These are phyloP conservation scores for Karstenula rhodostoma DNA, from an alignment of 2,329 filamentous ascomycete species.

Conservation along the genomic window DNA sequence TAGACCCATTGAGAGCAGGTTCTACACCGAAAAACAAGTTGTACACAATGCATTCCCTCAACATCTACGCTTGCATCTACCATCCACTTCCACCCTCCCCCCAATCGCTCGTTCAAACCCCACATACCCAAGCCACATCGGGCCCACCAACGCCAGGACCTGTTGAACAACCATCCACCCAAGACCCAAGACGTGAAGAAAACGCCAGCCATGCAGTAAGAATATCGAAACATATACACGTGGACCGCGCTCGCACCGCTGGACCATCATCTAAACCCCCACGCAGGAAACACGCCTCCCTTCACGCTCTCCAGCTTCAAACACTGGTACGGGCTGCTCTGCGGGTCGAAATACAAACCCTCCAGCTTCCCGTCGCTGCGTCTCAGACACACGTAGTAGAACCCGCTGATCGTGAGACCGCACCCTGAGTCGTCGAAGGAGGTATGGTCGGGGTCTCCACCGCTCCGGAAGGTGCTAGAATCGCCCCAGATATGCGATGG, in stretches of 20 bases:
- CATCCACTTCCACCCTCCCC: neutral
- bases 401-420: slow-evolving; percentile 62
- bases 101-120: neutral
- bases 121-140: neutral
- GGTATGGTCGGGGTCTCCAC: slow-evolving; percentile 30
- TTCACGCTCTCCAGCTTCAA: slow-evolving; percentile 53
- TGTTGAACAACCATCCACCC: neutral
- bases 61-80: neutral
- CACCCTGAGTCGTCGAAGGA: slow-evolving; percentile 46
- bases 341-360: slow-evolving; percentile 64
- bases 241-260: neutral
- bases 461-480: neutral
- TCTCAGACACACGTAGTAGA: slow-evolving; percentile 62
- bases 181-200: neutral
- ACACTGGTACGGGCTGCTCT: slow-evolving; percentile 62
- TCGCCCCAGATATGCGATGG: slow-evolving; percentile 8
- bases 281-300: slow-evolving; percentile 47
- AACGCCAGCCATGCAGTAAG: neutral
- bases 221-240: neutral
- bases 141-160: neutral
- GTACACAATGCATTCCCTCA: neutral
- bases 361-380: slow-evolving; percentile 57
- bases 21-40: too few species aligned
- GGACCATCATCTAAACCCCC: slow-evolving; percentile 46
- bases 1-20: too few species aligned